Evolutionary conservation across 139 green algal species (phyloP).

Genomic region (Chlorella sp.): DNA sequence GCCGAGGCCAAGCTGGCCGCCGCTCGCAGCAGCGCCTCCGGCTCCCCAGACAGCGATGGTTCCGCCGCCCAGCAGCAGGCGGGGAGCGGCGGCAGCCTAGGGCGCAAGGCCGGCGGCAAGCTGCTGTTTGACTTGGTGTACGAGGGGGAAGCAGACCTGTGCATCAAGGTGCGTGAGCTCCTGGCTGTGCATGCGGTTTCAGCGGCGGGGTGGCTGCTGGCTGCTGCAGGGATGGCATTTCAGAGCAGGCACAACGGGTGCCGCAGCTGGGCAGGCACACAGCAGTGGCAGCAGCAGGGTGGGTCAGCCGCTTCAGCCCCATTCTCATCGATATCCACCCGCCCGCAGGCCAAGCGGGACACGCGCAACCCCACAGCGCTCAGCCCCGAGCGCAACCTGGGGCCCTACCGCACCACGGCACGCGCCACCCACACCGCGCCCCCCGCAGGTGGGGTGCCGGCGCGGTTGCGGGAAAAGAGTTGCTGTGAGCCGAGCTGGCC

Average conservation of each 20-base stretch:
- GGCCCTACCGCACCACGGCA: slow-evolving; percentile 37
- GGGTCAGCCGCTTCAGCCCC: too few relatives aligned
- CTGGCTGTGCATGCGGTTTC: too few relatives aligned
- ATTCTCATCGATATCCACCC: too few relatives aligned
- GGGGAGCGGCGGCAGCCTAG: background rate
- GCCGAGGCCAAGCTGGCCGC: slow-evolving; percentile 50
- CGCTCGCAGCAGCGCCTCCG: background rate
- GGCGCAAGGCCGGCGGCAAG: slow-evolving; percentile 36
- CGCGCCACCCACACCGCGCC: slow-evolving; percentile 22
- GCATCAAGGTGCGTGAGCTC: slow-evolving; percentile 3
- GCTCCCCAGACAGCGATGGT: background rate
- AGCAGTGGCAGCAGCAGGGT: background rate
- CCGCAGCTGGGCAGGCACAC: too few relatives aligned
- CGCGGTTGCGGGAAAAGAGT: too few relatives aligned
- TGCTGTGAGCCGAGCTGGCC: too few relatives aligned
- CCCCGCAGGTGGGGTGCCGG: background rate
- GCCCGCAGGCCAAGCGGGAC: slow-evolving; percentile 63
- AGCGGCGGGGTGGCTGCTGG: too few relatives aligned
- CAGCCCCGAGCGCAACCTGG: slow-evolving; percentile 57
- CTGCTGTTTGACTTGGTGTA: slow-evolving; percentile 85
- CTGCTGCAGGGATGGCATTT: too few relatives aligned
- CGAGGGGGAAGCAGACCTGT: slow-evolving; percentile 62
- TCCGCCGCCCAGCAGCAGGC: background rate
- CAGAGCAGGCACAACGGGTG: too few relatives aligned
- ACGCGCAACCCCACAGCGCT: slow-evolving; percentile 82